Conservation (phyloP, 805 yeast species). For the Pichia kluyveri region DNA sequence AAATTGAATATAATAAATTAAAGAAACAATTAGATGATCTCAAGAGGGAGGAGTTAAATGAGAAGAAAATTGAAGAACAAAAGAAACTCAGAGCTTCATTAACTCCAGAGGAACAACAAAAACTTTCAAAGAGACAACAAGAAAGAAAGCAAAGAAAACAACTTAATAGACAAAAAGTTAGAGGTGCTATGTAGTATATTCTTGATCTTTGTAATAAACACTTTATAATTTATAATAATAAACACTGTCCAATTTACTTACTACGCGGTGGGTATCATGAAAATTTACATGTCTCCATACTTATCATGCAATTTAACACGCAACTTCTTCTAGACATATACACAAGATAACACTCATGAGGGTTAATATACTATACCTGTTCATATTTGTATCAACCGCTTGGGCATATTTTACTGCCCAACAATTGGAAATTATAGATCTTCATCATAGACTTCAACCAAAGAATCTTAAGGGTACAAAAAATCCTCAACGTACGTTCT, state of each 20-base stretch:
- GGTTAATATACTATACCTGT: neutral
- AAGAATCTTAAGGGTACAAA: neutral
- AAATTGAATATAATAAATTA: conserved; percentile 59
- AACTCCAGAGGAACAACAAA: conserved; percentile 72
- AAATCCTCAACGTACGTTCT: conserved; percentile 7
- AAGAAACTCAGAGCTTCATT: conserved; percentile 57
- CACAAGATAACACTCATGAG: neutral
- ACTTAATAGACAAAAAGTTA: conserved; percentile 52
- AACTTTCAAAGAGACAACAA: conserved; percentile 64
- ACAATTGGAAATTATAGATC: conserved; percentile 10
- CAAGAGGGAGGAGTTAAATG: conserved; percentile 60
- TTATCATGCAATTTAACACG: too few relatives aligned
- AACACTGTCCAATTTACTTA: too few relatives aligned
- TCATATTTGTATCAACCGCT: neutral
- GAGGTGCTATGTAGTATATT: conserved; percentile 10
- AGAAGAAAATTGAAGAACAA: conserved; percentile 61
- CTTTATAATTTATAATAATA: neutral
- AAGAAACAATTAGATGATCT: conserved; percentile 56
- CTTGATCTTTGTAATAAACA: neutral
- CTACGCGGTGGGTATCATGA: too few relatives aligned
- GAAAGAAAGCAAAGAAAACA: conserved; percentile 76
- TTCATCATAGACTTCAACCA: conserved; percentile 12
- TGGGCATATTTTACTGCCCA: conserved; percentile 9
- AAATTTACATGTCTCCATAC: too few relatives aligned
- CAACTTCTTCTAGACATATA: too few relatives aligned